Percentiles rank a stretch among this genome's conserved stretches.
phyloP scores from a whole-genome alignment of 805 yeast species.

The Lipomyces spencermartinsiae region DNA sequence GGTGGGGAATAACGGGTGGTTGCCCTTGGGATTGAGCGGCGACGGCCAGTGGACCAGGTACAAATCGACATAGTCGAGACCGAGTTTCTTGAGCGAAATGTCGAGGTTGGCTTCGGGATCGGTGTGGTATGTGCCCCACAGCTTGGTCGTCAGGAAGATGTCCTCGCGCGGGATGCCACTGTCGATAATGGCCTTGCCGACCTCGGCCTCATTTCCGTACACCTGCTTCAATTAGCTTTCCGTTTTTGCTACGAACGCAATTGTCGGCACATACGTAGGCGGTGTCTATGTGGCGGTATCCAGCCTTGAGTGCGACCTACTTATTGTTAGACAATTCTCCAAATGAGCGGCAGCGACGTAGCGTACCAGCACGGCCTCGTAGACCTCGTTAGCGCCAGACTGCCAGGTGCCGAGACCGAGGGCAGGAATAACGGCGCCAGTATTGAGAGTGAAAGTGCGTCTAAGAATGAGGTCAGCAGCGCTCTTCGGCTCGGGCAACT shows the following conservation, averaged over 20 bases:
- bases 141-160: slow-evolving; percentile 53
- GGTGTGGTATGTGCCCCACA: slow-evolving; percentile 48
- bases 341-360: background rate
- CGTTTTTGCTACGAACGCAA: background rate
- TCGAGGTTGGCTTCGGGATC: slow-evolving; percentile 60
- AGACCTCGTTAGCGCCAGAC: slow-evolving; percentile 59
- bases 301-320: slow-evolving; percentile 55
- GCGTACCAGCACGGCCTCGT: slow-evolving; percentile 55
- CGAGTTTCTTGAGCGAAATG: slow-evolving; percentile 64
- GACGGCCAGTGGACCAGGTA: slow-evolving; percentile 87
- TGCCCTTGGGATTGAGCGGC: slow-evolving; percentile 52
- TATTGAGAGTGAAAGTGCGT: slow-evolving; percentile 52
- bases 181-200: slow-evolving; percentile 54
- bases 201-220: slow-evolving; percentile 70
- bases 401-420: slow-evolving; percentile 83
- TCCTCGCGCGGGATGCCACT: slow-evolving; percentile 59
- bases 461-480: slow-evolving; percentile 38
- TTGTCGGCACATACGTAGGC: slow-evolving; percentile 53
- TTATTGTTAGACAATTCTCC: slow-evolving; percentile 5
- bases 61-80: slow-evolving; percentile 77
- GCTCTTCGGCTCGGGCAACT: background rate
- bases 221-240: slow-evolving; percentile 11
- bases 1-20: slow-evolving; percentile 50
- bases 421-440: slow-evolving; percentile 67
- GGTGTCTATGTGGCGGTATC: slow-evolving; percentile 80